phyloP scores from a whole-genome alignment of 345 rosid species.

The Linum trigynum region DNA sequence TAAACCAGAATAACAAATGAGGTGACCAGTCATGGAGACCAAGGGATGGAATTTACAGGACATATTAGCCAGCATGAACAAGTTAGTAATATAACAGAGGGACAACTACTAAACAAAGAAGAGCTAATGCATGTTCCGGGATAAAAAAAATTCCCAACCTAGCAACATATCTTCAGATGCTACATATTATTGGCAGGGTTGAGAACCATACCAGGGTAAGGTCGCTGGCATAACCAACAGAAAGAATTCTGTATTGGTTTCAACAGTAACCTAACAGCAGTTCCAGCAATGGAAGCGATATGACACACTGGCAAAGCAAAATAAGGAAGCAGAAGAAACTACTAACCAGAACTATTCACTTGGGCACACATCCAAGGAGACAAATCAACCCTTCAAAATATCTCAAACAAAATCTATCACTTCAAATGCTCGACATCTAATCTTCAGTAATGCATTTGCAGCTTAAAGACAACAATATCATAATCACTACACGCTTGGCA shows the following conservation, averaged over 20 bases:
- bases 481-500: too few species aligned
- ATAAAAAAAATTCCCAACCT: neutral
- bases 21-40: neutral
- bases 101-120: too few species aligned
- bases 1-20: neutral
- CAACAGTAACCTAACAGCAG: conserved; percentile 57
- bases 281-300: conserved; percentile 38
- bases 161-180: conserved; percentile 6
- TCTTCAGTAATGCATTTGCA: neutral
- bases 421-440: conserved; percentile 15
- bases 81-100: too few species aligned
- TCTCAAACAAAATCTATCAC: neutral
- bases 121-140: too few species aligned
- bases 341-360: conserved; percentile 21
- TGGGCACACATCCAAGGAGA: conserved; percentile 6
- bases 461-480: neutral
- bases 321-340: conserved; percentile 16
- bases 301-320: conserved; percentile 19
- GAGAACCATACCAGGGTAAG: conserved; percentile 50
- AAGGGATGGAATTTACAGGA: neutral
- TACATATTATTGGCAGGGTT: conserved; percentile 27
- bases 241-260: conserved; percentile 42
- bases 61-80: too few species aligned
- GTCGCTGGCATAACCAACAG: conserved; percentile 53
- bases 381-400: neutral